Percentiles rank a stretch among this genome's conserved stretches.
phyloP scores from a whole-genome alignment of 345 rosid species.

The Psidium friedrichsthalianum region DNA sequence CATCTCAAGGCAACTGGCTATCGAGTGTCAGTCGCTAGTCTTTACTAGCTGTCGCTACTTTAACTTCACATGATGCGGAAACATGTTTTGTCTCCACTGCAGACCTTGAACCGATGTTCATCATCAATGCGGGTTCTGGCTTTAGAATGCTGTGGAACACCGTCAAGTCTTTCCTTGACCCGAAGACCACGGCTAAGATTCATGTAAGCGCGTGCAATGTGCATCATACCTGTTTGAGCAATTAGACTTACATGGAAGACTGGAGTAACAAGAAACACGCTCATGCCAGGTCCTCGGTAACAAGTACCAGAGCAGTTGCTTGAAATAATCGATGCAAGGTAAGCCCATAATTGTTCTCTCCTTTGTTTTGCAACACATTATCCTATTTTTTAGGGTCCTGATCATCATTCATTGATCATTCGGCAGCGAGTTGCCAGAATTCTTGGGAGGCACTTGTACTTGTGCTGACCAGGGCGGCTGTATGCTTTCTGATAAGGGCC shows the following conservation, averaged over 20 bases:
- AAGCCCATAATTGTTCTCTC: background rate
- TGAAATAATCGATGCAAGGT: constrained; percentile 84
- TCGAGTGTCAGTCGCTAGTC: background rate
- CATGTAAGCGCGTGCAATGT: constrained; percentile 39
- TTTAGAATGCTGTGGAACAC: constrained; percentile 98
- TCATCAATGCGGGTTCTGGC: constrained; percentile 97
- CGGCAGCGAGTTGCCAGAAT: constrained; percentile 77
- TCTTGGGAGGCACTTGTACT: constrained; percentile 86
- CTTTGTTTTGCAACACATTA: background rate
- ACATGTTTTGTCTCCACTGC: constrained; percentile 4
- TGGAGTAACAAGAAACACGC: background rate
- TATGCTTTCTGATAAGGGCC: constrained; percentile 90
- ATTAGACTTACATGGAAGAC: background rate
- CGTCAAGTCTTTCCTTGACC: constrained; percentile 90
- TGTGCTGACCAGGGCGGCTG: constrained; percentile 87
- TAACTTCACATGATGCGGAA: background rate
- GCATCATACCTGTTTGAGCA: background rate
- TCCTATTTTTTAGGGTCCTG: background rate
- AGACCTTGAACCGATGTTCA: constrained; percentile 97
- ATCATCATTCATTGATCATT: background rate
- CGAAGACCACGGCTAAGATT: constrained; percentile 92
- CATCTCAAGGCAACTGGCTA: background rate
- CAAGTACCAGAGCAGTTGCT: constrained; percentile 91
- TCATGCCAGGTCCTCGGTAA: constrained; percentile 81
- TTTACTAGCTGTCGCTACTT: background rate